Evolutionary conservation across 306 rosid species (phyloP).

Genomic region (Vachellia pachyceras): DNA sequence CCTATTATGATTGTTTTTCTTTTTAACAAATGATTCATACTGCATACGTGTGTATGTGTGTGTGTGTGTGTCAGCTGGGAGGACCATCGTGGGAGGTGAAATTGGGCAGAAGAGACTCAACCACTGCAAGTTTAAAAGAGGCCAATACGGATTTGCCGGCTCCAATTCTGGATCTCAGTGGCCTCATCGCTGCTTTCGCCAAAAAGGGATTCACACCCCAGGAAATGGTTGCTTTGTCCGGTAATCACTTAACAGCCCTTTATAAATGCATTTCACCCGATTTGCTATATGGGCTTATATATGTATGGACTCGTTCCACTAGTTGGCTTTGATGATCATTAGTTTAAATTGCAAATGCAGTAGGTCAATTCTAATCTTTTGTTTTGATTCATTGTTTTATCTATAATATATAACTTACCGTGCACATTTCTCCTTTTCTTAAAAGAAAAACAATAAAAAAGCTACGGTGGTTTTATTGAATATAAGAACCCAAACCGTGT

Average conservation of each 20-base stretch:
- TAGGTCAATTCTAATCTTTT: neutral
- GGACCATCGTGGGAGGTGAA: constrained; percentile 50
- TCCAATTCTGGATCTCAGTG: constrained; percentile 47
- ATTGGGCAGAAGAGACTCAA: constrained; percentile 64
- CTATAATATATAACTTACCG: neutral
- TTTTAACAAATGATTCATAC: neutral
- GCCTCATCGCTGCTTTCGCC: constrained; percentile 43
- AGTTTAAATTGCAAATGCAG: neutral
- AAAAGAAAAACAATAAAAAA: neutral
- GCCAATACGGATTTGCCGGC: constrained; percentile 55
- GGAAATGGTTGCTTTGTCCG: constrained; percentile 61
- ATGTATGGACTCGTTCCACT: neutral
- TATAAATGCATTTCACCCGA: neutral
- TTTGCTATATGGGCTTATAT: no score
- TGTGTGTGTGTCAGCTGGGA: constrained; percentile 30
- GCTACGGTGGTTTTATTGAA: neutral
- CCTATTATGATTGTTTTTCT: neutral
- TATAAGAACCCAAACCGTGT: neutral
- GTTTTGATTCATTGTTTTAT: neutral
- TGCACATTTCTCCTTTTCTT: neutral
- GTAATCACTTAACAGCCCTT: constrained; percentile 24
- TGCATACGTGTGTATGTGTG: no score
- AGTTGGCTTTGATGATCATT: neutral
- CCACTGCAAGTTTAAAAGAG: constrained; percentile 45
- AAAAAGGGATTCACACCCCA: constrained; percentile 39